Evolutionary conservation across 495 filamentous ascomycete genomes (phyloP).

Genomic region (Halenospora varia): DNA sequence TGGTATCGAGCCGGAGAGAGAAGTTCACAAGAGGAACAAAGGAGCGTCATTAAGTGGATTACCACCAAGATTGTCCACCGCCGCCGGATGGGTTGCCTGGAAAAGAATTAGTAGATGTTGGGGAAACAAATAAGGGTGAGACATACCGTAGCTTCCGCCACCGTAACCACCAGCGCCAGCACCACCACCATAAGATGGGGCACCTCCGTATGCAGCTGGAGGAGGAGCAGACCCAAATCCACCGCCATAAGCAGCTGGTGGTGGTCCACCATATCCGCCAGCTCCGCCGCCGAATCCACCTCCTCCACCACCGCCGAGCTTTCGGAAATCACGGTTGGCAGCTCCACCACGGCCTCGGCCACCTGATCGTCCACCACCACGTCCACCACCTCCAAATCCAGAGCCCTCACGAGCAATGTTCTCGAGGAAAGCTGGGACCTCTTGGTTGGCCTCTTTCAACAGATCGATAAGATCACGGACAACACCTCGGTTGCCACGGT

Average conservation of each 20-base stretch:
- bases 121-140: not conserved
- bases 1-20: conserved; percentile 11
- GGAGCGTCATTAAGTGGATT: conserved; percentile 40
- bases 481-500: conserved; percentile 96
- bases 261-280: conserved; percentile 38
- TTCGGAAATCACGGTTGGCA: conserved; percentile 88
- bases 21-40: conserved; percentile 31
- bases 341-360: conserved; percentile 57
- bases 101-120: too few species aligned
- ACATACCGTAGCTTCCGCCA: conserved; percentile 33
- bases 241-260: too few species aligned
- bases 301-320: conserved; percentile 59
- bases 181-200: conserved; percentile 24
- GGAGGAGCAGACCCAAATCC: conserved; percentile 47
- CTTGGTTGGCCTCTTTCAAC: conserved; percentile 96
- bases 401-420: conserved; percentile 92
- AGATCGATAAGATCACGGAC: conserved; percentile 93
- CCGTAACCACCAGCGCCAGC: conserved; percentile 21
- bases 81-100: conserved; percentile 40
- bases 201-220: conserved; percentile 26
- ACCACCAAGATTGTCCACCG: conserved; percentile 86
- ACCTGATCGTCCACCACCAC: conserved; percentile 67
- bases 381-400: conserved; percentile 66
- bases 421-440: conserved; percentile 89
- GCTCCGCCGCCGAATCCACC: conserved; percentile 40